phyloP scores from a whole-genome alignment of 2,329 filamentous ascomycete species.

The Fusarium subtropicale region DNA sequence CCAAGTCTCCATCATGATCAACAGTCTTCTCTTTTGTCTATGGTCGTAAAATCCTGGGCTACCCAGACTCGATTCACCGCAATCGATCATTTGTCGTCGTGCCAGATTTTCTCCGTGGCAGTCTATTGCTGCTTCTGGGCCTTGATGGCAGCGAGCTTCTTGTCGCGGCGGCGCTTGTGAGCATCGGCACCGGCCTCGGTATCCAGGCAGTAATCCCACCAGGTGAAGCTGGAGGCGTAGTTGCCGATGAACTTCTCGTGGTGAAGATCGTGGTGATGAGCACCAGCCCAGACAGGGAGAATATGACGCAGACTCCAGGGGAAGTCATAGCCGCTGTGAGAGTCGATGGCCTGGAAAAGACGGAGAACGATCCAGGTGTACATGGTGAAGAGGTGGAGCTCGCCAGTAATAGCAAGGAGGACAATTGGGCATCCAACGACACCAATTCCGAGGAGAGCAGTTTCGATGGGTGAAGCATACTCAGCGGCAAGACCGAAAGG shows the following conservation, averaged over 20 bases:
- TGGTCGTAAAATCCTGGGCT: constrained; percentile 17
- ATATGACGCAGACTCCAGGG: constrained; percentile 97
- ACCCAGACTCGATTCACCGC: constrained; percentile 42
- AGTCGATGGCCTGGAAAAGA: constrained; percentile 96
- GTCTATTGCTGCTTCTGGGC: constrained; percentile 74
- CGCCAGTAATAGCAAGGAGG: constrained; percentile 83
- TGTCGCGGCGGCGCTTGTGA: constrained; percentile 83
- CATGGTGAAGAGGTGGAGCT: constrained; percentile 97
- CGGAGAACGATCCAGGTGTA: constrained; percentile 95
- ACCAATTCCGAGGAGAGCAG: constrained; percentile 92
- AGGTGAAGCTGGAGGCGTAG: constrained; percentile 97
- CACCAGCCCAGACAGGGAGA: constrained; percentile 97
- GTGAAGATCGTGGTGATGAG: constrained; percentile 95
- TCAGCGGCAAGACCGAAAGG: constrained; percentile 97
- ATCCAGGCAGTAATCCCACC: constrained; percentile 96
- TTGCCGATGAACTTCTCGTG: constrained; percentile 99
- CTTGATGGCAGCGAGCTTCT: constrained; percentile 74
- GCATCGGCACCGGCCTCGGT: constrained; percentile 94
- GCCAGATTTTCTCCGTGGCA: constrained; percentile 11
- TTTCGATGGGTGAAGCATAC: constrained; percentile 97
- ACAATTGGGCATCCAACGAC: constrained; percentile 85
- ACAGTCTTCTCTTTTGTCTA: constrained; percentile 19
- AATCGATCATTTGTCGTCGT: constrained; percentile 33
- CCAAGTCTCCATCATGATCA: constrained; percentile 44
- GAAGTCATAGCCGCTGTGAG: constrained; percentile 98